Evolutionary conservation across 2,329 filamentous ascomycete species (phyloP).

Genomic region (Chaetomium olivaceum): DNA sequence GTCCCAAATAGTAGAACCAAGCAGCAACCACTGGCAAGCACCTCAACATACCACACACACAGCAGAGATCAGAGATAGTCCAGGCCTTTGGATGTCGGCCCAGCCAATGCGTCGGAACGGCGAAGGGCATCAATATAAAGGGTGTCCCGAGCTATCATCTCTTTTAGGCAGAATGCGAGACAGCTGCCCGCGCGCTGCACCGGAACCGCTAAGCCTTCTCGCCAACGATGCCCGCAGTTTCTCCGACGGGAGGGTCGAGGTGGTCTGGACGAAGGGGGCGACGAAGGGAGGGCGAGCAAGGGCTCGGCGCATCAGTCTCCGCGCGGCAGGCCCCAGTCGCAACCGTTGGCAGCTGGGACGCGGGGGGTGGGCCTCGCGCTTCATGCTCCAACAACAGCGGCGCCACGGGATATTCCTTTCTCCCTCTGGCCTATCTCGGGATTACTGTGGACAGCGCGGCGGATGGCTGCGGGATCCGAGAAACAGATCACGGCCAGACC

Average conservation of each 20-base stretch:
- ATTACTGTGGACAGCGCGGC: slow-evolving; percentile 1
- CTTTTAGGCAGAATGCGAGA: slow-evolving; percentile 34
- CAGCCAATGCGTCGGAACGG: slow-evolving; percentile 29
- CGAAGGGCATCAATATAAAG: slow-evolving; percentile 34
- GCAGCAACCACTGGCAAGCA: background rate
- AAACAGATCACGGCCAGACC: slow-evolving; percentile 1
- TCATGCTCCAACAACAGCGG: slow-evolving; percentile 13
- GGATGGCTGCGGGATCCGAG: slow-evolving; percentile 3
- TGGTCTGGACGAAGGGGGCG: background rate
- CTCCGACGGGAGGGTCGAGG: slow-evolving; percentile 17
- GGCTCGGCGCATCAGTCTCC: slow-evolving; percentile 32
- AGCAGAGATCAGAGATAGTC: background rate
- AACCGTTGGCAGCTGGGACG: slow-evolving; percentile 14
- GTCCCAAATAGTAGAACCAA: slow-evolving; percentile 5
- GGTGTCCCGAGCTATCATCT: slow-evolving; percentile 21
- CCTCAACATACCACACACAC: background rate
- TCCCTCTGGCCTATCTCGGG: slow-evolving; percentile 2
- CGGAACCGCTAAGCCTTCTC: slow-evolving; percentile 28
- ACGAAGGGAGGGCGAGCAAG: background rate
- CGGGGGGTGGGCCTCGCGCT: slow-evolving; percentile 8
- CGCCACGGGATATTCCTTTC: background rate
- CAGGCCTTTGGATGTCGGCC: slow-evolving; percentile 23
- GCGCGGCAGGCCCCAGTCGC: slow-evolving; percentile 16
- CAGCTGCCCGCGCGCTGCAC: slow-evolving; percentile 18
- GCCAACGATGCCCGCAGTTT: slow-evolving; percentile 26